Evolutionary conservation across 345 rosid genomes (phyloP).

Genomic region (Carallia brachiata): DNA sequence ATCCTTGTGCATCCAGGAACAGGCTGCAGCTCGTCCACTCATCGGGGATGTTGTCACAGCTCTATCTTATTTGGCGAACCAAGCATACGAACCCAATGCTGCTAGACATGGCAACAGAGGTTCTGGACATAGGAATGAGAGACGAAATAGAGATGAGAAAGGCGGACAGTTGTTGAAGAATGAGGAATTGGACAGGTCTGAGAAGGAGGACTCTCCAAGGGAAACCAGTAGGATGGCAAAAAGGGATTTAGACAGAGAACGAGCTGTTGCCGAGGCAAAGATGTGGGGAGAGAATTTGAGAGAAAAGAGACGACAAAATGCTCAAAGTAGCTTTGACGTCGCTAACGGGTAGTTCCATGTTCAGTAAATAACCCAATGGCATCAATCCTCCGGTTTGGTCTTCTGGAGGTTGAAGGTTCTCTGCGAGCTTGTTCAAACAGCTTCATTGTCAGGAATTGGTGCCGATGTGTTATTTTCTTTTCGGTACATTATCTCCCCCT

Average conservation of each 20-base stretch:
- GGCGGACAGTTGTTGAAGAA: conserved; percentile 55
- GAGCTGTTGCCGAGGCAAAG: conserved; percentile 94
- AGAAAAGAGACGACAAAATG: conserved; percentile 77
- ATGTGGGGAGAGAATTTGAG: conserved; percentile 97
- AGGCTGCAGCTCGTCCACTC: conserved; percentile 30
- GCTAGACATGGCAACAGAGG: conserved; percentile 22
- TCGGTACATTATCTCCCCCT: neutral
- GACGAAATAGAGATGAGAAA: conserved; percentile 55
- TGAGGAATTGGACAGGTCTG: conserved; percentile 73
- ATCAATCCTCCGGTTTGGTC: neutral
- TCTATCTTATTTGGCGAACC: conserved; percentile 90
- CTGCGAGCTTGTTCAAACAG: neutral
- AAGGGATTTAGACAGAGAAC: conserved; percentile 78
- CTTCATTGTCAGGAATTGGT: conserved; percentile 10
- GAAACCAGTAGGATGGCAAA: conserved; percentile 65
- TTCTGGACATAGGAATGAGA: conserved; percentile 48
- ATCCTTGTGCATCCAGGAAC: conserved; percentile 11
- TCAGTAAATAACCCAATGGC: neutral
- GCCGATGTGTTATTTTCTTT: conserved; percentile 4
- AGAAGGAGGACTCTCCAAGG: conserved; percentile 85
- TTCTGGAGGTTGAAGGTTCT: neutral
- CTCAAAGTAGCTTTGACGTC: conserved; percentile 61
- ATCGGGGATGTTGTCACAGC: conserved; percentile 93
- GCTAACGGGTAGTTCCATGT: conserved; percentile 22
- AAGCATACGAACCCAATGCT: conserved; percentile 59